These are phyloP conservation scores for Davidsoniella virescens DNA, from an alignment of 2,329 filamentous ascomycete species.

Conservation along the genomic window DNA sequence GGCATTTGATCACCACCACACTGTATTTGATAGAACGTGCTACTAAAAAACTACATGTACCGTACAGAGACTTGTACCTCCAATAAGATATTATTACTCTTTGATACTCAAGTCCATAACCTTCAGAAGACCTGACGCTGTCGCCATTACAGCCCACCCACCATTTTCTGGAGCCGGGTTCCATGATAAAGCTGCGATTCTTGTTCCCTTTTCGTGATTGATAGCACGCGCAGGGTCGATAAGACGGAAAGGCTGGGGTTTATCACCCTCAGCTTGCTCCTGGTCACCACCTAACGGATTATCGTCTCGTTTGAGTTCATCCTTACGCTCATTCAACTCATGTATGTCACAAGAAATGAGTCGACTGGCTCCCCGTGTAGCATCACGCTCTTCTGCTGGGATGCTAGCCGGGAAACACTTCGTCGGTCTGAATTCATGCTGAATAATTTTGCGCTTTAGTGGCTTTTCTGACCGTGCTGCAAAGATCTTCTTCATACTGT, in stretches of 20 bases:
- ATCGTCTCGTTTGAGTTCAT: constrained; percentile 19
- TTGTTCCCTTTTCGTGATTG: constrained; percentile 45
- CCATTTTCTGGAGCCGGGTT: constrained; percentile 51
- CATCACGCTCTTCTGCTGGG: background rate
- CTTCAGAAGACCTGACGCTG: constrained; percentile 50
- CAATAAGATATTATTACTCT: constrained; percentile 12
- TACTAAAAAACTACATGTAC: constrained; percentile 11
- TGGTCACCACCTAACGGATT: constrained; percentile 17
- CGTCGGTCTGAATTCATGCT: constrained; percentile 34
- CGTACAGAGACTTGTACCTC: constrained; percentile 6
- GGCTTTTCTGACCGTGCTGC: constrained; percentile 23
- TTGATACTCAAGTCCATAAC: constrained; percentile 48
- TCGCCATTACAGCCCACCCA: constrained; percentile 49
- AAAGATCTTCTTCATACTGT: constrained; percentile 28
- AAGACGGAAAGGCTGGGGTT: constrained; percentile 16
- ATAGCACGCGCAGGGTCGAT: constrained; percentile 26
- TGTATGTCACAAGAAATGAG: constrained; percentile 35
- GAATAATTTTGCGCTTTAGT: constrained; percentile 30
- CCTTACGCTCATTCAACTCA: constrained; percentile 26
- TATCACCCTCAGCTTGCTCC: constrained; percentile 12
- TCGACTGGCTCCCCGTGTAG: constrained; percentile 29
- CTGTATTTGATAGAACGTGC: constrained; percentile 36
- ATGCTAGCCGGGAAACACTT: constrained; percentile 16
- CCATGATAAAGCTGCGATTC: constrained; percentile 47
- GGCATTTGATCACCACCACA: constrained; percentile 77